phyloP scores from a whole-genome alignment of 2,329 filamentous ascomycete genomes.

The Microsporum canis region DNA sequence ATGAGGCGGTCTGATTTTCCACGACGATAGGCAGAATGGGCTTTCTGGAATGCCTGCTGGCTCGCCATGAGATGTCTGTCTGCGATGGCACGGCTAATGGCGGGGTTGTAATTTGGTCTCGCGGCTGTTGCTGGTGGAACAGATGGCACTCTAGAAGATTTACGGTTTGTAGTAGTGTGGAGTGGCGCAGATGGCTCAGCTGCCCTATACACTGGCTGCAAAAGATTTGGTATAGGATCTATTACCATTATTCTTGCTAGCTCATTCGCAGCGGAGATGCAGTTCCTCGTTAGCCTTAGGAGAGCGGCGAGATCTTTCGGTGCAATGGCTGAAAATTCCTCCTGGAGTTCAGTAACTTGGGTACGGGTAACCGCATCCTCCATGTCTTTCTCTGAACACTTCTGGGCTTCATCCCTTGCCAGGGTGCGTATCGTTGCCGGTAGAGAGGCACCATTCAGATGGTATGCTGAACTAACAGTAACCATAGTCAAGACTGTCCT shows the following conservation, averaged over 20 bases:
- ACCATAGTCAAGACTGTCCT: constrained; percentile 37
- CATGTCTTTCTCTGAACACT: constrained; percentile 25
- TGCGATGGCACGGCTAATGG: constrained; percentile 29
- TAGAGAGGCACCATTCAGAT: constrained; percentile 46
- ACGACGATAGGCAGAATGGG: constrained; percentile 46
- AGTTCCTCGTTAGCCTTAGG: constrained; percentile 46
- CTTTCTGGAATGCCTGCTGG: constrained; percentile 45
- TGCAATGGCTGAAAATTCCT: constrained; percentile 45
- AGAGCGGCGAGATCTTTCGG: constrained; percentile 41
- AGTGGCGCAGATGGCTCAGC: not conserved
- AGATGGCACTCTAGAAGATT: not conserved
- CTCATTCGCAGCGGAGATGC: constrained; percentile 47
- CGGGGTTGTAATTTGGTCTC: not conserved
- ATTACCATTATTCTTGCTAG: constrained; percentile 45
- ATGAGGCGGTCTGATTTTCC: constrained; percentile 61
- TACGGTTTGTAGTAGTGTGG: not conserved
- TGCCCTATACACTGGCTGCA: not conserved
- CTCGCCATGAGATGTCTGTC: constrained; percentile 38
- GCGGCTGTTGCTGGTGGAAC: not conserved
- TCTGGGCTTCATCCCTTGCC: constrained; percentile 37
- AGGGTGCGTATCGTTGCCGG: constrained; percentile 45
- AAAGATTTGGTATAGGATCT: constrained; percentile 13
- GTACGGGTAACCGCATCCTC: constrained; percentile 36
- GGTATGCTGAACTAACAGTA: constrained; percentile 47
- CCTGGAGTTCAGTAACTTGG: constrained; percentile 43